A percentile compares a stretch with the other conserved stretches of the same genome.
Conservation (phyloP, 164 flowering plant genomes). For the Chimonanthus salicifolius region DNA sequence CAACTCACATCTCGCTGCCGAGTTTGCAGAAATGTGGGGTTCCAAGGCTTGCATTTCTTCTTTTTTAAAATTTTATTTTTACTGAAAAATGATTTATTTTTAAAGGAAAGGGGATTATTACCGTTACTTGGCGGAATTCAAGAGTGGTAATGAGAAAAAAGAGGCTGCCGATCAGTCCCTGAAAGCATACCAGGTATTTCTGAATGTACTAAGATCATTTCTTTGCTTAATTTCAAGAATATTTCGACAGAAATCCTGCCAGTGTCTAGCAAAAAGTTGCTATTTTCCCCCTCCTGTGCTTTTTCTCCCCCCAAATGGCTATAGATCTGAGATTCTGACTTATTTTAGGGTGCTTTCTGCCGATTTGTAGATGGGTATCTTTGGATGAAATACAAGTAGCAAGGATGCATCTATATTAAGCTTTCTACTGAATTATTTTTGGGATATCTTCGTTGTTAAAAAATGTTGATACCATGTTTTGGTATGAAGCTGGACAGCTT, state of each 20-base stretch:
- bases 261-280: too few relatives aligned
- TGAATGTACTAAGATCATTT: neutral
- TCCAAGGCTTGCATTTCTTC: neutral
- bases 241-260: neutral
- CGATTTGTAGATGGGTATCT: too few relatives aligned
- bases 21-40: neutral
- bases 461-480: too few relatives aligned
- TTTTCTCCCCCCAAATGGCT: too few relatives aligned
- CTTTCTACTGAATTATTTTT: too few relatives aligned
- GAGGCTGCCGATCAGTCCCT: slow-evolving; percentile 46
- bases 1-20: neutral
- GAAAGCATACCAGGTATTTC: slow-evolving; percentile 40
- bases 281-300: too few relatives aligned
- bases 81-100: neutral
- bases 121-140: slow-evolving; percentile 31
- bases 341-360: too few relatives aligned
- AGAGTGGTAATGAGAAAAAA: slow-evolving; percentile 36
- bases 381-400: too few relatives aligned
- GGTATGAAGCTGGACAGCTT: too few relatives aligned
- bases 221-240: neutral
- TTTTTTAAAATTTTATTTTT: neutral
- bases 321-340: too few relatives aligned
- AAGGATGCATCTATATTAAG: too few relatives aligned
- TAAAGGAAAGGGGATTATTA: slow-evolving; percentile 44
- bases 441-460: too few relatives aligned